A percentile compares a stretch with the other conserved stretches of the same genome.
phyloP scores from a whole-genome alignment of 164 flowering plant species.

The Euptelea pleiosperma region DNA sequence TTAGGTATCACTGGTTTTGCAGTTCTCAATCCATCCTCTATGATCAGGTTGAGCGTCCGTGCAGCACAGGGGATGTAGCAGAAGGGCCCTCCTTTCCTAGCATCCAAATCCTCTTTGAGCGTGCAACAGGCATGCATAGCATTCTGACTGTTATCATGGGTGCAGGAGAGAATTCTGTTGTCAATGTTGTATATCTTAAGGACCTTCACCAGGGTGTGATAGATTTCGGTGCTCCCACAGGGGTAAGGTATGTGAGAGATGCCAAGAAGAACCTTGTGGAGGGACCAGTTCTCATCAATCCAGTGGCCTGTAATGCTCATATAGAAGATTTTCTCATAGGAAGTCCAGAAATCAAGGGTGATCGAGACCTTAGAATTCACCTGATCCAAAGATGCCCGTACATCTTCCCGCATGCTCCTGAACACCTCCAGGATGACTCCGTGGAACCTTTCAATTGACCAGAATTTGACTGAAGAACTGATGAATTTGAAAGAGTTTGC shows the following conservation, averaged over 20 bases:
- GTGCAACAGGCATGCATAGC: slow-evolving; percentile 67
- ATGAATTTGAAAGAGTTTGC: slow-evolving; percentile 70
- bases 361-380: slow-evolving; percentile 68
- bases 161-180: slow-evolving; percentile 66
- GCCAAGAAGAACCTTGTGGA: slow-evolving; percentile 78
- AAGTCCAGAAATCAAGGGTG: slow-evolving; percentile 83
- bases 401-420: slow-evolving; percentile 78
- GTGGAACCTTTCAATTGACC: slow-evolving; percentile 64
- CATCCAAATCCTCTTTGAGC: slow-evolving; percentile 72
- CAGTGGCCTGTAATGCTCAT: slow-evolving; percentile 88
- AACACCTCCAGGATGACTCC: slow-evolving; percentile 60
- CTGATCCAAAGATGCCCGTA: slow-evolving; percentile 52
- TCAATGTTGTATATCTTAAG: slow-evolving; percentile 70
- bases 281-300: slow-evolving; percentile 91
- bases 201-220: slow-evolving; percentile 53
- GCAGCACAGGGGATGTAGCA: slow-evolving; percentile 92
- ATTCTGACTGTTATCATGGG: slow-evolving; percentile 77
- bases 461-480: slow-evolving; percentile 62
- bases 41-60: slow-evolving; percentile 68
- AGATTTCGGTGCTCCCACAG: slow-evolving; percentile 56
- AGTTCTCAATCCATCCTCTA: slow-evolving; percentile 75
- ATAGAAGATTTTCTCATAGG: slow-evolving; percentile 70
- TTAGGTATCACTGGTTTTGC: slow-evolving; percentile 60
- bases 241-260: slow-evolving; percentile 76
- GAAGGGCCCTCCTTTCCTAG: slow-evolving; percentile 60